phyloP scores from a whole-genome alignment of 2,329 filamentous ascomycete species.

The Ilyonectria sp. region DNA sequence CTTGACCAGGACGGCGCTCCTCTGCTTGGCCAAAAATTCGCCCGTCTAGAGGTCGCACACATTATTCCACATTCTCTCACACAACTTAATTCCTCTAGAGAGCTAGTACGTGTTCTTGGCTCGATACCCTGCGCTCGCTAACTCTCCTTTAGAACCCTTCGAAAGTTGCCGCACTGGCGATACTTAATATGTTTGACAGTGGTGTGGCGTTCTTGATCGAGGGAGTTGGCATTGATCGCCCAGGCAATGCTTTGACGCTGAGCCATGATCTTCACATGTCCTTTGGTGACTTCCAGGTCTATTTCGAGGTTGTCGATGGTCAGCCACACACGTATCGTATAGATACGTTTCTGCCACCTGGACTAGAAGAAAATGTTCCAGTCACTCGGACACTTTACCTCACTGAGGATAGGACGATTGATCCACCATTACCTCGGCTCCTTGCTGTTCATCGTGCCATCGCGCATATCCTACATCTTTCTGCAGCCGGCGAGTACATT shows the following conservation, averaged over 20 bases:
- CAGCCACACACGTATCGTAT: slow-evolving; percentile 52
- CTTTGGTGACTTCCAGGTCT: slow-evolving; percentile 44
- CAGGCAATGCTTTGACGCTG: slow-evolving; percentile 53
- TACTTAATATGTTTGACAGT: slow-evolving; percentile 60
- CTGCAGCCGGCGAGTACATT: slow-evolving; percentile 25
- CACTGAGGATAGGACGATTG: slow-evolving; percentile 20
- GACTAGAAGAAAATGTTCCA: slow-evolving; percentile 5
- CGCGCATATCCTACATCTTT: slow-evolving; percentile 23
- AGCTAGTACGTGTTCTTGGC: slow-evolving; percentile 15
- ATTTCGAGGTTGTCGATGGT: slow-evolving; percentile 33
- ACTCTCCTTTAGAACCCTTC: slow-evolving; percentile 35
- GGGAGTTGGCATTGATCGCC: slow-evolving; percentile 57
- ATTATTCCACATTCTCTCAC: slow-evolving; percentile 29
- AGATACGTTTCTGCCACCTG: slow-evolving; percentile 28
- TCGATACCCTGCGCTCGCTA: not conserved
- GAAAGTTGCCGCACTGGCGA: slow-evolving; percentile 53
- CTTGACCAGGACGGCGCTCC: slow-evolving; percentile 15
- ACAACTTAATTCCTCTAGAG: not conserved
- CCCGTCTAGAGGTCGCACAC: slow-evolving; percentile 26
- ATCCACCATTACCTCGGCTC: slow-evolving; percentile 18
- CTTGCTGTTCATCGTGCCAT: slow-evolving; percentile 28
- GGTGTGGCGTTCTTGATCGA: slow-evolving; percentile 55
- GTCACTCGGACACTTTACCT: slow-evolving; percentile 26
- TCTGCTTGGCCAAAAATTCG: slow-evolving; percentile 8
- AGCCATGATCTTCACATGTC: slow-evolving; percentile 32